Conservation (phyloP, 495 filamentous ascomycete genomes). For the Lophium mytilinum region DNA sequence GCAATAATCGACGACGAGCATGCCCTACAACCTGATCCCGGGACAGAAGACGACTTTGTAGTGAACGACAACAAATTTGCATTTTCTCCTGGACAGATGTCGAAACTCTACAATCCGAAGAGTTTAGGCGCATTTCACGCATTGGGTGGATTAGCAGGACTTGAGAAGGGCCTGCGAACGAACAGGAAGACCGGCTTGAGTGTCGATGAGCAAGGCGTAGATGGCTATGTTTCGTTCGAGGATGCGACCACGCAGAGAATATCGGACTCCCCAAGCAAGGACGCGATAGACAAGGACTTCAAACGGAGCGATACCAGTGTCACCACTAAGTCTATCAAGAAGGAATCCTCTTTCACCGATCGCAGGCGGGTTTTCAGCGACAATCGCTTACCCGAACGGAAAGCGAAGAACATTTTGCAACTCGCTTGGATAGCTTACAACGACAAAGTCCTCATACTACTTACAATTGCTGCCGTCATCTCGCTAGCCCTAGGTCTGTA, state of each 20-base stretch:
- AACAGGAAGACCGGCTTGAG: conserved; percentile 61
- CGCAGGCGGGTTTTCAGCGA: conserved; percentile 59
- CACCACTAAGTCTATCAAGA: conserved; percentile 19
- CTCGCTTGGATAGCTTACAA: conserved; percentile 78
- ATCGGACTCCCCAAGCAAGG: background rate
- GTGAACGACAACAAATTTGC: conserved; percentile 74
- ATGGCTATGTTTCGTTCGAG: conserved; percentile 63
- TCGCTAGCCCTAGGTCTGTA: conserved; percentile 78
- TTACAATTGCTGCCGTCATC: conserved; percentile 70
- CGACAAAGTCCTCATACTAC: conserved; percentile 72
- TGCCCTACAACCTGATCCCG: conserved; percentile 59
- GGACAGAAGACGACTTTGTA: conserved; percentile 62
- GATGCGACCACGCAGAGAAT: conserved; percentile 39
- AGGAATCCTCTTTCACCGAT: conserved; percentile 46
- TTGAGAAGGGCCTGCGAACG: conserved; percentile 70
- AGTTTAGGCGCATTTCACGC: conserved; percentile 69
- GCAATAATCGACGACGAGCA: conserved; percentile 45
- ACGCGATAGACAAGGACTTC: conserved; percentile 14
- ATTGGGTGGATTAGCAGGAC: conserved; percentile 64
- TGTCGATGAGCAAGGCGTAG: conserved; percentile 59
- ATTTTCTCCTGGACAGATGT: conserved; percentile 72
- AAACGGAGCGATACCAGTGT: conserved; percentile 26
- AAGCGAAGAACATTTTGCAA: conserved; percentile 61
- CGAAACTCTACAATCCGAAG: conserved; percentile 75
- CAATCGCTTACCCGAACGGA: conserved; percentile 64